Evolutionary conservation across 495 filamentous ascomycete genomes (phyloP), one percentile per base, ranked within the genome.

Genomic region (Bryoglossum gracile): DNA sequence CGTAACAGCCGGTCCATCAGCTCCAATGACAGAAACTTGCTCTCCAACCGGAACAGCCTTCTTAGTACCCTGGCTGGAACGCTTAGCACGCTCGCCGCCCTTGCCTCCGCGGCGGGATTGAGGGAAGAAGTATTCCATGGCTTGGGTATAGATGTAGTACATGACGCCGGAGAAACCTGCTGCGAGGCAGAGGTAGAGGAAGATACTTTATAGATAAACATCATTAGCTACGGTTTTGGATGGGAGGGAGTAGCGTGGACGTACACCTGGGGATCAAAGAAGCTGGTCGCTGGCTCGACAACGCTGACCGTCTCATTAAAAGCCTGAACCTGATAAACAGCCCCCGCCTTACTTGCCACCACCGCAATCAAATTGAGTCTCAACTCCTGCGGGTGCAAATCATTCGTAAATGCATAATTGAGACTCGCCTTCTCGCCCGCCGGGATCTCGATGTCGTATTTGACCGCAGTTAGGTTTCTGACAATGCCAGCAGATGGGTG

Each of bases 81-180:
- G 74, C 67, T 80, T 78, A 38, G 76, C 65, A 43, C 70, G 67
- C 61, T 83, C 75, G 36, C 74, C 69, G 51, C 73, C 71, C 69
- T 84, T 84, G 53, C 77, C 78, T 17, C 55, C 58, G 55, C 83
- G 81, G 63, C 80, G 81, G 67, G 89, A 82, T 74, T 95, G 88
- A 22, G 92, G 92, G 79, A 95, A 94, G 61, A 97, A 82, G n/a
- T 88, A 81, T 41, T 89, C 84, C 68, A 98, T 79, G 87, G 90
- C 97, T 62, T 91, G 95, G 66, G 81, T 92, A 76, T 98, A 98
- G 70, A 95, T 89, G 66, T 94, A 96, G 79, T 92, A 95, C 65
- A 81, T 72, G 34, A 84, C 86, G 47, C 83, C 89, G 55, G 63
- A 78, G 63, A 94, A 90, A 60, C 72, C 77, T 48, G 76, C 79